Base-by-base conservation (phyloP, 2,329 filamentous ascomycete genomes). In the Fusarium brevicatenulatum region DNA sequence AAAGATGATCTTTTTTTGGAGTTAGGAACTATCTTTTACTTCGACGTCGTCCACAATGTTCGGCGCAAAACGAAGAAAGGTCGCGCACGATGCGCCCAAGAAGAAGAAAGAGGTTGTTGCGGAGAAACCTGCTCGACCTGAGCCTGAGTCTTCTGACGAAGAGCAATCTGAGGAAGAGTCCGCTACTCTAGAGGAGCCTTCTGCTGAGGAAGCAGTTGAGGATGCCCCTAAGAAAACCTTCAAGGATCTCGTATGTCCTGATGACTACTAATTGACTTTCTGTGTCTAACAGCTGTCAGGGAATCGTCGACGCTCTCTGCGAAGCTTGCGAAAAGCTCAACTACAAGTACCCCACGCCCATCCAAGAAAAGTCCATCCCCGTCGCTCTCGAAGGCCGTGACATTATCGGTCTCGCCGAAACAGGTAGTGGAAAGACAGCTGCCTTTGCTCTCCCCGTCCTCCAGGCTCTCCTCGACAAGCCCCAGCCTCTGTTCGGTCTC, bases 361-460 rank as follows among this genome's bases (percentile, higher is more conserved):
- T 99, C 73, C 96, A 98, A 82, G 88, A 88, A 57, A 89, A 97
- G 81, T 89, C 95, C 1, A 97, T 98, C 76, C 95, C 95, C 9
- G 81, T 88, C 57, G 95, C 95, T 40, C 87, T 98, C 8, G 83
- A 93, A 78, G 91, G 92, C 58, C 90, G 94, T 78, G 96, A 98
- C 81, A 86, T 98, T 39, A 97, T 99, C 76, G 96, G 95, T 46
- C 87, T 98, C 57, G 96, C 96, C 37, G 95, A 99, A 83, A 99
- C 96, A 0, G 96, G 96, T 76, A 95, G 91, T 79, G 96, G 96
- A 83, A 99, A 98, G 85, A 98, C 96, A 1, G 95, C 95, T 11
- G 95, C 96, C 0, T 99, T 98, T 81, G 95, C 94, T 1, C 86
- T 99, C 6, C 96, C 96, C 2, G 97, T 99, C 43, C 88, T 99